Percentiles rank a stretch among this genome's conserved stretches.
Conservation (phyloP, 1,284 basidiomycete species). For the Fomitiporia mediterranea region DNA sequence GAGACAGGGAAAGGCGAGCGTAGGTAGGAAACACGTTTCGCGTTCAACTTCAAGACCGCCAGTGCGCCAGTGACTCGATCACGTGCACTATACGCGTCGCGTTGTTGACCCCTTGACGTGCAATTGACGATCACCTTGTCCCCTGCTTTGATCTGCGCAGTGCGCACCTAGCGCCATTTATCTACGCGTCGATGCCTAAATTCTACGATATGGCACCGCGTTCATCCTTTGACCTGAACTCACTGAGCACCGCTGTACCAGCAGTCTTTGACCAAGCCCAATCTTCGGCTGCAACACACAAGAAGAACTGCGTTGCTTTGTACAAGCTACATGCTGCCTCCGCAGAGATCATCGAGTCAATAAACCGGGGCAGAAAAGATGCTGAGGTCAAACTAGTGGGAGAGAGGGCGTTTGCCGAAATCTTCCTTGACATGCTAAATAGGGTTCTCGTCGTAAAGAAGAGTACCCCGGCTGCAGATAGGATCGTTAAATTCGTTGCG, state of each 20-base stretch:
- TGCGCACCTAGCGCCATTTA: neutral
- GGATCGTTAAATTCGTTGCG: constrained; percentile 19
- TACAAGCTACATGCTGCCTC: constrained; percentile 18
- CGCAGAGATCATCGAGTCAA: constrained; percentile 10
- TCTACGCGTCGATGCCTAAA: neutral
- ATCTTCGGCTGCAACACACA: constrained; percentile 20
- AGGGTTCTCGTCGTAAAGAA: constrained; percentile 20
- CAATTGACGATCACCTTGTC: too few species aligned
- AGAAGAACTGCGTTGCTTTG: constrained; percentile 21
- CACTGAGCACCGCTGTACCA: constrained; percentile 11
- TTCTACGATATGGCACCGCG: constrained; percentile 13
- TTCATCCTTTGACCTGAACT: constrained; percentile 13
- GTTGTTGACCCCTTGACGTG: neutral
- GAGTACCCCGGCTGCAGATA: constrained; percentile 15
- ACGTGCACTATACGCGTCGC: neutral
- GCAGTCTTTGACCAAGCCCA: constrained; percentile 18
- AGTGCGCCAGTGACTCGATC: too few species aligned
- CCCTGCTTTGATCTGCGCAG: too few species aligned
- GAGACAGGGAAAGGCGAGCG: neutral
- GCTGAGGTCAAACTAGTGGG: constrained; percentile 16
- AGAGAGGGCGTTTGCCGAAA: constrained; percentile 15
- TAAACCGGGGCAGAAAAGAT: constrained; percentile 6
- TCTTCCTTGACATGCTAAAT: constrained; percentile 19
- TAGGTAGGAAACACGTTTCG: neutral
- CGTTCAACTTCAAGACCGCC: neutral